phyloP scores from a whole-genome alignment of 2,329 filamentous ascomycete genomes.

The Colletotrichum sp. region DNA sequence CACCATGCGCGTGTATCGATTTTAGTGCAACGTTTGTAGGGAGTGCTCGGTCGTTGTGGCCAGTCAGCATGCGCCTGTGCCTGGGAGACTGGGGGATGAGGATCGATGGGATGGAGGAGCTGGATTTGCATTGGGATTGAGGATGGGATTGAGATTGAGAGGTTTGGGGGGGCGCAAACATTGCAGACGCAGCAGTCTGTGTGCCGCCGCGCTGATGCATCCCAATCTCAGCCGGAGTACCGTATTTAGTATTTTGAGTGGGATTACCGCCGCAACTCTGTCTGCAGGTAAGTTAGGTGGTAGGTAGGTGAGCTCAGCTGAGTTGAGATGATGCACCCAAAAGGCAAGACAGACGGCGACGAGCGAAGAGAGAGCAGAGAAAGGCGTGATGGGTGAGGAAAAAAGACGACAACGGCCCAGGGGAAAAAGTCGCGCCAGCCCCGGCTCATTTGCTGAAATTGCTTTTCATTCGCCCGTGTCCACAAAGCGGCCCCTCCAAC shows the following conservation, averaged over 20 bases:
- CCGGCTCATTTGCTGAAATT: constrained; percentile 24
- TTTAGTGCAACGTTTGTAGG: constrained; percentile 16
- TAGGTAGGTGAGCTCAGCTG: neutral
- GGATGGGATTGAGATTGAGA: neutral
- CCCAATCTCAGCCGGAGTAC: neutral
- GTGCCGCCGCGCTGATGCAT: neutral
- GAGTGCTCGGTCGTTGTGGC: constrained; percentile 3
- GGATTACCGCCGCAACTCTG: neutral
- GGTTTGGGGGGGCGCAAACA: neutral
- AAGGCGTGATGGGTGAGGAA: neutral
- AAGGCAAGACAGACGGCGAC: neutral
- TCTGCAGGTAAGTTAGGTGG: neutral
- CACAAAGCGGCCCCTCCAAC: neutral
- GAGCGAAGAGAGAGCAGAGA: neutral
- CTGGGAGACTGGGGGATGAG: neutral
- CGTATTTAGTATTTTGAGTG: neutral
- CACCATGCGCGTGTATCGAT: constrained; percentile 5
- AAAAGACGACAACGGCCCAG: neutral
- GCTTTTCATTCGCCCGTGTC: constrained; percentile 22
- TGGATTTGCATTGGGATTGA: neutral
- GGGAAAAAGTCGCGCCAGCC: constrained; percentile 18
- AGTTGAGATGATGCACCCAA: neutral
- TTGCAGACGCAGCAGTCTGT: neutral
- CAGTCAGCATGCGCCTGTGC: constrained; percentile 15
- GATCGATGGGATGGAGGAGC: neutral